phyloP scores from a whole-genome alignment of 2,329 filamentous ascomycete species.

The Penicillium rolfsii region DNA sequence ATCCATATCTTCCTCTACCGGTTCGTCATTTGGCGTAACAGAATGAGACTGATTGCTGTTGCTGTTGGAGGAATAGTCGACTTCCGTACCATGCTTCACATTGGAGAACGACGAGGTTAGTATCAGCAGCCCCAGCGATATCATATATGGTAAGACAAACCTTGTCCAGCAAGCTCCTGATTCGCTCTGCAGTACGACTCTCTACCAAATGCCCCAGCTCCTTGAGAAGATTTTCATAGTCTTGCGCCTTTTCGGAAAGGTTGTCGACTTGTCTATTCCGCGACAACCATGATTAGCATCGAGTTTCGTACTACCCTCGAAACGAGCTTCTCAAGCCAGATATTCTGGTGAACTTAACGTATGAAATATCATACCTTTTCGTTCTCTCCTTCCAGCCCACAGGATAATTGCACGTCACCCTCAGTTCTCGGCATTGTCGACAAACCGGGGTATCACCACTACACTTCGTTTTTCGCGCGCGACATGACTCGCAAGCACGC shows the following conservation, averaged over 20 bases:
- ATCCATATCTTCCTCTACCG: slow-evolving; percentile 26
- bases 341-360: too few relatives aligned
- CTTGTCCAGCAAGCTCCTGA: slow-evolving; percentile 43
- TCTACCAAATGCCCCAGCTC: slow-evolving; percentile 42
- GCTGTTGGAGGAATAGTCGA: slow-evolving; percentile 28
- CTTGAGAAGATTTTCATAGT: slow-evolving; percentile 46
- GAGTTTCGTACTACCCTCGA: not conserved
- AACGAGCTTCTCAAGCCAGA: not conserved
- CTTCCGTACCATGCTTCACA: slow-evolving; percentile 30
- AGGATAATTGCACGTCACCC: slow-evolving; percentile 41
- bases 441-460: slow-evolving; percentile 44
- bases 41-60: slow-evolving; percentile 35
- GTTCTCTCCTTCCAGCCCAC: slow-evolving; percentile 45
- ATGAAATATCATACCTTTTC: slow-evolving; percentile 36
- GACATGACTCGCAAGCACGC: slow-evolving; percentile 44
- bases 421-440: slow-evolving; percentile 42
- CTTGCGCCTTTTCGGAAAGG: slow-evolving; percentile 36
- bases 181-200: slow-evolving; percentile 39
- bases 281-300: slow-evolving; percentile 16
- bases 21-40: slow-evolving; percentile 36
- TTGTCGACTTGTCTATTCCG: slow-evolving; percentile 38
- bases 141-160: slow-evolving; percentile 27
- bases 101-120: slow-evolving; percentile 11
- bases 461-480: slow-evolving; percentile 46
- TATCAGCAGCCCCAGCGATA: not conserved